phyloP scores from a whole-genome alignment of 805 yeast genomes.

The Candida bentonensis region DNA sequence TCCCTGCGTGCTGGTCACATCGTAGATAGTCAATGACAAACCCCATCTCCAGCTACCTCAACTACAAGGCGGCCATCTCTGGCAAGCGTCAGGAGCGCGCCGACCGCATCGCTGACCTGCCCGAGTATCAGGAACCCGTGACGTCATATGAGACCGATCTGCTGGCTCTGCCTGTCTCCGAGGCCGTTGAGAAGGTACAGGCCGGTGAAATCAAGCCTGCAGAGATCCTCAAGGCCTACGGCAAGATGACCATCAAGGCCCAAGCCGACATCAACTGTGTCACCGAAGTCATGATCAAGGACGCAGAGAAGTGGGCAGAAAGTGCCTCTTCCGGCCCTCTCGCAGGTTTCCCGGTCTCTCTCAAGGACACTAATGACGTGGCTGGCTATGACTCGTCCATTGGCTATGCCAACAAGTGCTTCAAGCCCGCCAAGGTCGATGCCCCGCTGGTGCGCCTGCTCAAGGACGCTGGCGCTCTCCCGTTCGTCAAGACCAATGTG shows the following conservation, averaged over 20 bases:
- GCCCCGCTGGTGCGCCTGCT: slow-evolving; percentile 29
- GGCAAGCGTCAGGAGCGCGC: slow-evolving; percentile 23
- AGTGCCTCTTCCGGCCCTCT: slow-evolving; percentile 42
- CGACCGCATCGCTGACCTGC: slow-evolving; percentile 21
- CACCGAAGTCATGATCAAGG: slow-evolving; percentile 49
- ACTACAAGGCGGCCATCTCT: slow-evolving; percentile 7
- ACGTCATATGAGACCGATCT: slow-evolving; percentile 22
- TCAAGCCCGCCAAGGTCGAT: slow-evolving; percentile 28
- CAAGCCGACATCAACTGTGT: slow-evolving; percentile 44
- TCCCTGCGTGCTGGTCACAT: too few species aligned
- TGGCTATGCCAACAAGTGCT: slow-evolving; percentile 30
- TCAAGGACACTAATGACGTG: slow-evolving; percentile 42
- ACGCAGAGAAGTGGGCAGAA: slow-evolving; percentile 50
- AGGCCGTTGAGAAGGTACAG: slow-evolving; percentile 31
- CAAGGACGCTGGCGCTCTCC: slow-evolving; percentile 39
- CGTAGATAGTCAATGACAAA: too few species aligned
- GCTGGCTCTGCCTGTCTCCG: slow-evolving; percentile 28
- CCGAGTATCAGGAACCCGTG: slow-evolving; percentile 26
- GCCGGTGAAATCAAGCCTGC: slow-evolving; percentile 34
- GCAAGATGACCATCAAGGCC: slow-evolving; percentile 48
- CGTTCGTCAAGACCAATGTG: slow-evolving; percentile 40
- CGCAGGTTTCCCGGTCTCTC: slow-evolving; percentile 50
- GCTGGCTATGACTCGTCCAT: slow-evolving; percentile 39
- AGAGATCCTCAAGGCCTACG: slow-evolving; percentile 45
- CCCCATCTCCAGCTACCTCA: slow-evolving; percentile 1